A percentile compares a stretch with the other conserved stretches of the same genome.
Conservation (phyloP, 768 basidiomycete species). For the Termitomyces sp. region DNA sequence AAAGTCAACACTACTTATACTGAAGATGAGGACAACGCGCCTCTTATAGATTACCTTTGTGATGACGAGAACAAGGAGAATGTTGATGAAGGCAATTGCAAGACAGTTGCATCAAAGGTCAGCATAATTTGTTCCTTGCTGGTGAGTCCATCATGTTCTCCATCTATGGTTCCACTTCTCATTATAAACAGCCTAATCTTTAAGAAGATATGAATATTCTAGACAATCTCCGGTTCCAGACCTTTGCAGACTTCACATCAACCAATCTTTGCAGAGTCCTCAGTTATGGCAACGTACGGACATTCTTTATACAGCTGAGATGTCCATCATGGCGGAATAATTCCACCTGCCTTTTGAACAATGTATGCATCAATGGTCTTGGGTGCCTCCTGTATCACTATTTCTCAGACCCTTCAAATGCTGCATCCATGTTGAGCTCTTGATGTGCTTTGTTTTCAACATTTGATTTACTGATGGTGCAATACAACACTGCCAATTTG, state of each 20-base stretch:
- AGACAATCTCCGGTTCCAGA: neutral
- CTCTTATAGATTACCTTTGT: neutral
- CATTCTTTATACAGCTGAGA: conserved; percentile 3
- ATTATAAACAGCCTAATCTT: neutral
- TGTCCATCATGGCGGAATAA: conserved; percentile 1
- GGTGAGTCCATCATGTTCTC: neutral
- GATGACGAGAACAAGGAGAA: neutral
- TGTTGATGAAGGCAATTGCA: neutral
- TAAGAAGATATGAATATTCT: neutral
- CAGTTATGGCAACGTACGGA: neutral
- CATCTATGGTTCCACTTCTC: neutral
- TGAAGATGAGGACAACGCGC: neutral
- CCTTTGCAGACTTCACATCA: neutral
- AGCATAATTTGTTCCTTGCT: neutral
- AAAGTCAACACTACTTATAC: too few relatives aligned
- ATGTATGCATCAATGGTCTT: conserved; percentile 21
- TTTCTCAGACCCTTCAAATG: neutral
- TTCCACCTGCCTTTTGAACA: conserved; percentile 13
- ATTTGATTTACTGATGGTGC: neutral
- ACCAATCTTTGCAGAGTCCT: neutral
- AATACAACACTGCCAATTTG: conserved; percentile 13
- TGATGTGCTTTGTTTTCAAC: conserved; percentile 16
- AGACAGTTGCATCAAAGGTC: neutral
- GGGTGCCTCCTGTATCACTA: conserved; percentile 15
- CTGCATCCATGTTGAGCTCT: neutral